Percentiles rank a stretch among this genome's conserved stretches.
phyloP scores from a whole-genome alignment of 306 rosid species.

The Acacia acuminata region DNA sequence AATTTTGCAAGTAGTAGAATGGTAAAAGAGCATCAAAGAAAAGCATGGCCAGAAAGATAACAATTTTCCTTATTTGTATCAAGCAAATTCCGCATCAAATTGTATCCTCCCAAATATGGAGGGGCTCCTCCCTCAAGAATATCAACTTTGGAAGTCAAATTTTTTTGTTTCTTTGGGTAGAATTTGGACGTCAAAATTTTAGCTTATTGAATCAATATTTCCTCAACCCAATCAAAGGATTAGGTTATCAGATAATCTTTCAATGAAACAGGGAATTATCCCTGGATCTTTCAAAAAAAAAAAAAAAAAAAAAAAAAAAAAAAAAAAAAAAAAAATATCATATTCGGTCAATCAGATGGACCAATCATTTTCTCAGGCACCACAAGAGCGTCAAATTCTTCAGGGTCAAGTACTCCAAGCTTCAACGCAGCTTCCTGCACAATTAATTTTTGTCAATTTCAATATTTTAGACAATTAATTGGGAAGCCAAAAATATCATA shows the following conservation, averaged over 20 bases:
- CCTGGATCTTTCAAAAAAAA: not conserved
- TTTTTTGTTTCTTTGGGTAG: not conserved
- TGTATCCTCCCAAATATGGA: conserved; percentile 36
- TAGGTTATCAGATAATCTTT: conserved; percentile 21
- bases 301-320: too few species aligned
- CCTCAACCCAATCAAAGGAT: conserved; percentile 29
- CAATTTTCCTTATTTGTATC: conserved; percentile 32
- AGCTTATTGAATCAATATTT: conserved; percentile 28
- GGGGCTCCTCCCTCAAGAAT: conserved; percentile 50
- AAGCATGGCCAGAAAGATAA: not conserved
- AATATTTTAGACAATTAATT: conserved; percentile 21
- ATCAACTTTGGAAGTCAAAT: conserved; percentile 22
- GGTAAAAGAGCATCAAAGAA: not conserved
- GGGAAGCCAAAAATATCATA: conserved; percentile 11
- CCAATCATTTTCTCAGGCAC: conserved; percentile 99
- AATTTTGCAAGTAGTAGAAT: not conserved
- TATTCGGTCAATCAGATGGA: conserved; percentile 62
- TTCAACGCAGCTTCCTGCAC: conserved; percentile 92
- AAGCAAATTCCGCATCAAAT: conserved; percentile 8
- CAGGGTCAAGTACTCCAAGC: conserved; percentile 75
- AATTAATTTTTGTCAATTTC: conserved; percentile 21
- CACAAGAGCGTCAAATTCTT: conserved; percentile 88
- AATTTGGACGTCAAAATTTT: conserved; percentile 28
- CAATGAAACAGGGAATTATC: not conserved
- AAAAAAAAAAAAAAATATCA: too few species aligned